A percentile compares a stretch with the other conserved stretches of the same genome.
These are phyloP conservation scores for Helicostylum pulchrum DNA, from an alignment of 192 early-diverging fungal genomes.

Conservation along the genomic window DNA sequence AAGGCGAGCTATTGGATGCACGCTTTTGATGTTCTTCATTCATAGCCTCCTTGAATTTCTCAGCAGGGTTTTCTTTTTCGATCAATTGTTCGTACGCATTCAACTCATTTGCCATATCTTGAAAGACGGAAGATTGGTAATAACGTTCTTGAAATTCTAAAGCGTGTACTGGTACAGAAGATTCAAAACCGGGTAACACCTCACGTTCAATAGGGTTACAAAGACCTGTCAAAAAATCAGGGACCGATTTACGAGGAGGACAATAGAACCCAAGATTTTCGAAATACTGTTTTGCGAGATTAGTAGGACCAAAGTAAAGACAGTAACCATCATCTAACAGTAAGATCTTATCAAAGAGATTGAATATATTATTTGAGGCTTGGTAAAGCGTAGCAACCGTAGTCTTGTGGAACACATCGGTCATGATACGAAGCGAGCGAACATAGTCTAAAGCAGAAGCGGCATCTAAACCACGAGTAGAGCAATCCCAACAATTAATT, in stretches of 20 bases:
- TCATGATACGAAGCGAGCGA: constrained; percentile 66
- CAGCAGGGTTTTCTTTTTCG: constrained; percentile 14
- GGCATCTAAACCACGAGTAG: constrained; percentile 76
- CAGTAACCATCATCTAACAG: constrained; percentile 64
- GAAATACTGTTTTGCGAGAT: constrained; percentile 60
- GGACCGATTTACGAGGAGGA: constrained; percentile 61
- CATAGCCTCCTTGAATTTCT: constrained; percentile 46
- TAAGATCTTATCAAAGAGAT: constrained; percentile 68
- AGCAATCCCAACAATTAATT: constrained; percentile 58
- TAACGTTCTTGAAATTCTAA: constrained; percentile 63
- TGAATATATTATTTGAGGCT: constrained; percentile 74
- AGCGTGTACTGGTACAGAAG: constrained; percentile 48
- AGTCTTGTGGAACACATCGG: constrained; percentile 65
- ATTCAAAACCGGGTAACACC: constrained; percentile 49
- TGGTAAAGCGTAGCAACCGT: constrained; percentile 57
- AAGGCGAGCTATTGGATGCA: constrained; percentile 50
- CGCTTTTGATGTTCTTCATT: constrained; percentile 52
- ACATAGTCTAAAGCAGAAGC: constrained; percentile 82
- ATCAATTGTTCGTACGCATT: constrained; percentile 42
- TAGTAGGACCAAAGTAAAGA: constrained; percentile 66
- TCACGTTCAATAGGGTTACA: constrained; percentile 59
- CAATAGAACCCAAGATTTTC: constrained; percentile 57
- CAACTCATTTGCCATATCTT: constrained; percentile 37
- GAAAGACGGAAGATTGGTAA: constrained; percentile 40
- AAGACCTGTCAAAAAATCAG: constrained; percentile 71